These are phyloP conservation scores for Alternaria sp. DNA, from an alignment of 2,329 filamentous ascomycete species.

Conservation along the genomic window DNA sequence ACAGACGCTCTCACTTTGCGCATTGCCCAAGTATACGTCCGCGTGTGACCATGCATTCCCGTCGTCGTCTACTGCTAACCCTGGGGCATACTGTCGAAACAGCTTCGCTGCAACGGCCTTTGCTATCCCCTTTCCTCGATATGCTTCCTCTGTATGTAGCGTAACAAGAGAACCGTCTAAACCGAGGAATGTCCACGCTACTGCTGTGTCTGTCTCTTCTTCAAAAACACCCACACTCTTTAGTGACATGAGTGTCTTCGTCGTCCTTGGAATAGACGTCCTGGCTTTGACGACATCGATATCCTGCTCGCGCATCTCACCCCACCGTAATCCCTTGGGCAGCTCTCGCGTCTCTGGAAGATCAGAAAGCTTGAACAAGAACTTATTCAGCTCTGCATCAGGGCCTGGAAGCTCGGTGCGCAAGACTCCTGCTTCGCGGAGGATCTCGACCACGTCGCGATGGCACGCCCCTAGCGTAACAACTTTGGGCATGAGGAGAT, in stretches of 20 bases:
- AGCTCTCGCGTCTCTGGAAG: constrained; percentile 52
- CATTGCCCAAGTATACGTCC: constrained; percentile 68
- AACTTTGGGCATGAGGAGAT: constrained; percentile 43
- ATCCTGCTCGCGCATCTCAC: constrained; percentile 58
- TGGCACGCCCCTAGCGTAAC: constrained; percentile 56
- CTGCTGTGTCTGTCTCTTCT: constrained; percentile 54
- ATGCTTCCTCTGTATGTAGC: constrained; percentile 65
- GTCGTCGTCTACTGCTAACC: constrained; percentile 37
- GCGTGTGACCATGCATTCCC: constrained; percentile 64
- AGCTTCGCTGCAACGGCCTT: constrained; percentile 66
- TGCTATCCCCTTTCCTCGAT: constrained; percentile 67
- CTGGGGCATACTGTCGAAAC: constrained; percentile 54
- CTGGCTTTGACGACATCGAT: constrained; percentile 59
- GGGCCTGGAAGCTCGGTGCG: constrained; percentile 39
- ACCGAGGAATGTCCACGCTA: constrained; percentile 71
- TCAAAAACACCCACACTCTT: constrained; percentile 52
- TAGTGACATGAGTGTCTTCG: constrained; percentile 52
- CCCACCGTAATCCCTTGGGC: constrained; percentile 63
- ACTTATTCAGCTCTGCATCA: constrained; percentile 57
- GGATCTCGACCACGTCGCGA: constrained; percentile 33
- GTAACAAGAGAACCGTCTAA: constrained; percentile 67
- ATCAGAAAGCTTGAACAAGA: constrained; percentile 59
- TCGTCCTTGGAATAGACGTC: constrained; percentile 60
- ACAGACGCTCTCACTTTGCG: constrained; percentile 67
- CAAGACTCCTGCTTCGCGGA: constrained; percentile 28